Conservation (phyloP, 1,284 basidiomycete species). For the Austropuccinia psidii region DNA sequence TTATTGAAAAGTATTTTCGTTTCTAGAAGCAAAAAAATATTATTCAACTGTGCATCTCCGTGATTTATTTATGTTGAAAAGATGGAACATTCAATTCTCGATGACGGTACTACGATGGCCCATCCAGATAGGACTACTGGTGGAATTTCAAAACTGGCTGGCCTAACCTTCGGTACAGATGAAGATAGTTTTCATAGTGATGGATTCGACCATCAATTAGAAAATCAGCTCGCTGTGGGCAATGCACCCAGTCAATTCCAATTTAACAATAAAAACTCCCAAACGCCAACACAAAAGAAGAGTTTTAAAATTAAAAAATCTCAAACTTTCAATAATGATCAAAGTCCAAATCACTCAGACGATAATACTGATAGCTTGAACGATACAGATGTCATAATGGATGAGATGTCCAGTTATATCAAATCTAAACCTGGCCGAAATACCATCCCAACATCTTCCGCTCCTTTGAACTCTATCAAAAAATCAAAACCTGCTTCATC, state of each 20-base stretch:
- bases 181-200: slow-evolving; percentile 34
- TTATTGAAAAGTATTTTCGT: too few species aligned
- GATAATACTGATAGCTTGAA: slow-evolving; percentile 2
- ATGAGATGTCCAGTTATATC: slow-evolving; percentile 1
- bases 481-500: not conserved
- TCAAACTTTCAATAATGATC: not conserved
- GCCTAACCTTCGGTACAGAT: slow-evolving; percentile 30
- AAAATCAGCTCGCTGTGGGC: slow-evolving; percentile 11
- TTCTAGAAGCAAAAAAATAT: too few species aligned
- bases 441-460: not conserved
- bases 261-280: not conserved
- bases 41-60: too few species aligned
- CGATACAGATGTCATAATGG: slow-evolving; percentile 9
- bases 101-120: not conserved
- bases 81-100: slow-evolving; percentile 18
- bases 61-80: too few species aligned
- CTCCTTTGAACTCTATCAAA: not conserved
- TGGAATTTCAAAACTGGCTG: slow-evolving; percentile 25
- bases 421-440: not conserved
- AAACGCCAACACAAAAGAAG: not conserved
- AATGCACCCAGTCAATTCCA: not conserved
- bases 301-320: too few species aligned
- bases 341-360: not conserved
- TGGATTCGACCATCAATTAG: slow-evolving; percentile 9
- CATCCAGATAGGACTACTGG: slow-evolving; percentile 28